Evolutionary conservation across 2,329 filamentous ascomycete species (phyloP), one percentile per base, ranked within the genome.

Genomic region (Colletotrichum sp.): DNA sequence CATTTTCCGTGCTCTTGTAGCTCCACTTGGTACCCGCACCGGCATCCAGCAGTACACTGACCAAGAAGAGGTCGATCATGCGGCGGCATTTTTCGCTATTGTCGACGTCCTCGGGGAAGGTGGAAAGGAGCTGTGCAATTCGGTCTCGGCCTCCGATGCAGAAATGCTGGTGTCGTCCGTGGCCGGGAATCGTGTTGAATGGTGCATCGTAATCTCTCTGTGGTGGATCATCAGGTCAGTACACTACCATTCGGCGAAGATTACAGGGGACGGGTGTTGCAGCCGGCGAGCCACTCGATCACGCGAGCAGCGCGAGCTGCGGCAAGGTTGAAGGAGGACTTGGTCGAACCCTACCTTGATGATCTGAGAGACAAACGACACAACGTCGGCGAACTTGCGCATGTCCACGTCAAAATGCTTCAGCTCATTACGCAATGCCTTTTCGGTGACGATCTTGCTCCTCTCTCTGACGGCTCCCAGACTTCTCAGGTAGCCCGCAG

Each of bases 1-100:
- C 95, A 78, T 96, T 98, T 82, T 98, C 96, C 78, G 93, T 93
- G 82, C 95, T 98, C 88, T 95, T 97, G 87, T 98, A 99, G 79
- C 93, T 93, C 97, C 97, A 99, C 79, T 92, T 90, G 4, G 93
- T 96, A 55, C 97, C 97, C 3, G 97, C 96, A 55, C 97, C 97
- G 6, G 97, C 95, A 82, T 98, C 95, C 10, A 98, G 89, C 66
- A 98, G 87, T 9, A 97, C 95, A 66, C 95, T 96, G 78, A 97
- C 83, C 57, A 96, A 87, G 85, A 96, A 96, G 44, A 96, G 89
- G 80, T 96, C 95, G 76, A 96, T 90, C 77, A 96, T 86, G 77
- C 95, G 91, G 78, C 94, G 92, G 75, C 94, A 95, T 77, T 92
- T 91, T 85, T 96, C 95, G 72, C 92, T 91, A 78, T 89, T 90